Percentiles rank a stretch among this genome's conserved stretches.
Evolutionary conservation across 108 stramenopile genomes (phyloP).

Genomic region (Cyclostephanos tholiformis): DNA sequence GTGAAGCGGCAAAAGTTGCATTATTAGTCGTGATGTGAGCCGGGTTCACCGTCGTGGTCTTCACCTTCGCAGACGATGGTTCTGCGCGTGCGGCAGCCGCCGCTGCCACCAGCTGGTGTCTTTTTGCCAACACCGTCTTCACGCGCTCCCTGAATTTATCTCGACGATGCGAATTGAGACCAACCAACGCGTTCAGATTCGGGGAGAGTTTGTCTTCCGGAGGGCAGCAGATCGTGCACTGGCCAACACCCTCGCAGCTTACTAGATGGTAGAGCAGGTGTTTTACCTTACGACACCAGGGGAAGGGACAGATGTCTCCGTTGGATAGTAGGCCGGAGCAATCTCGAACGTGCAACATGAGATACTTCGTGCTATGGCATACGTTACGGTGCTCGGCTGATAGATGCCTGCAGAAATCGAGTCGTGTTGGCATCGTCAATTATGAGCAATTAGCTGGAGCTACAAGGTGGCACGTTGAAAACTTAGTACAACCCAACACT

Average conservation of each 20-base stretch:
- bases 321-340: conserved; percentile 83
- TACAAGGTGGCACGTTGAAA: not conserved
- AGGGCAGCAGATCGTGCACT: conserved; percentile 70
- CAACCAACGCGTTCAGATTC: conserved; percentile 56
- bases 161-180: conserved; percentile 64
- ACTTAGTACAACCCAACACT: not conserved
- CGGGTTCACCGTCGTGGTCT: not conserved
- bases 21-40: not conserved
- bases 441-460: not conserved
- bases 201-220: conserved; percentile 41
- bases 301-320: conserved; percentile 89
- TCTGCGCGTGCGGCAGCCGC: conserved; percentile 1
- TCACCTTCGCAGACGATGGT: conserved; percentile 3
- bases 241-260: conserved; percentile 55
- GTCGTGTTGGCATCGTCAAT: not conserved
- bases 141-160: conserved; percentile 50
- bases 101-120: conserved; percentile 16
- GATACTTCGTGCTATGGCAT: conserved; percentile 80
- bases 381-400: conserved; percentile 70
- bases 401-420: conserved; percentile 58
- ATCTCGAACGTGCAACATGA: conserved; percentile 94
- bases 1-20: not conserved
- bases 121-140: conserved; percentile 33
- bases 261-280: conserved; percentile 88
- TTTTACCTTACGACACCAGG: conserved; percentile 91